Conservation (phyloP, 1,284 basidiomycete species). For the Ceratobasidium sp. region DNA sequence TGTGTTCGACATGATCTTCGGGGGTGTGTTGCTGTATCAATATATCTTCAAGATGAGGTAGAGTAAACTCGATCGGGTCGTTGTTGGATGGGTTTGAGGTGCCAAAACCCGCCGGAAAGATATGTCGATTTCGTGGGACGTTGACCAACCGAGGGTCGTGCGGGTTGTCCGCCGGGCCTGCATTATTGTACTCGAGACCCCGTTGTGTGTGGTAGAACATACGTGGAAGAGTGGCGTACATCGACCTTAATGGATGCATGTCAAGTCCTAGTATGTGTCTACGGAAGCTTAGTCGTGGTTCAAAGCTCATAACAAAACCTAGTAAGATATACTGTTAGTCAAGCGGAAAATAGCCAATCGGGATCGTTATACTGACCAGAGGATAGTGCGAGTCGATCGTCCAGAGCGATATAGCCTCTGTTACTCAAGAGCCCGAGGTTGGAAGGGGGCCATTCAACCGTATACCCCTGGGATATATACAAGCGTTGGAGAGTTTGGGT, state of each 20-base stretch:
- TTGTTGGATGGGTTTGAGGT: not conserved
- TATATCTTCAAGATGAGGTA: not conserved
- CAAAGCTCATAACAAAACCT: not conserved
- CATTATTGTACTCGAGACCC: not conserved
- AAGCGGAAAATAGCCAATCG: not conserved
- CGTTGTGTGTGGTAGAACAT: not conserved
- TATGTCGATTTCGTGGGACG: not conserved
- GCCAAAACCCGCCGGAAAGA: not conserved
- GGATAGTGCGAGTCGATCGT: not conserved
- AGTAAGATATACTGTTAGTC: not conserved
- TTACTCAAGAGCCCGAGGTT: not conserved
- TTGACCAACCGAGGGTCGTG: not conserved
- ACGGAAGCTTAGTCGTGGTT: not conserved
- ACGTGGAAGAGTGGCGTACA: not conserved
- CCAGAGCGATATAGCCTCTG: not conserved
- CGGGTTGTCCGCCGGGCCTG: not conserved
- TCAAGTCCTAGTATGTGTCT: not conserved
- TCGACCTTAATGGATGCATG: not conserved
- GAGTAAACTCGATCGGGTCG: not conserved
- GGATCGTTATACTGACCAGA: not conserved
- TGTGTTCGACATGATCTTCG: conserved; percentile 7
- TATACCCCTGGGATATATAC: not conserved
- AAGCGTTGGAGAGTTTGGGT: no score
- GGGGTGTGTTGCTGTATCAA: not conserved
- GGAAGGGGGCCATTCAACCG: not conserved